Percentiles rank a stretch among this genome's conserved stretches.
phyloP scores from a whole-genome alignment of 352 stramenopile species.

The Globisporangium middletonii region DNA sequence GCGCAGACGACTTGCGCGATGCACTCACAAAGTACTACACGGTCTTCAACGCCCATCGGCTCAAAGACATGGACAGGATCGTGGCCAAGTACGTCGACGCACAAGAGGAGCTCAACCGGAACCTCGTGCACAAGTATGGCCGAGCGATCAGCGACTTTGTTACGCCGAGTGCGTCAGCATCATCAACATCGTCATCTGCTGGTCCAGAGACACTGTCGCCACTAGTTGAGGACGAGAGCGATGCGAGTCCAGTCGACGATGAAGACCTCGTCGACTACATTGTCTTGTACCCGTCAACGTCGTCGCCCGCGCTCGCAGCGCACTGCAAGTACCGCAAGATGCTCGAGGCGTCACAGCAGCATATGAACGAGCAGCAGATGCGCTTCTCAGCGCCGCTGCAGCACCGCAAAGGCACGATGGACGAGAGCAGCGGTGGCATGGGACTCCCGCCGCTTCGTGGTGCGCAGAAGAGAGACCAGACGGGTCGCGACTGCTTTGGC shows the following conservation, averaged over 20 bases:
- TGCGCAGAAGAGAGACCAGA: slow-evolving; percentile 36
- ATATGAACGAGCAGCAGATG: slow-evolving; percentile 80
- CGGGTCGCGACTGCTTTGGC: slow-evolving; percentile 68
- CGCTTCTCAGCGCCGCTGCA: slow-evolving; percentile 73
- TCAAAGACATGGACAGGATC: slow-evolving; percentile 70
- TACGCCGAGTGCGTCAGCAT: neutral
- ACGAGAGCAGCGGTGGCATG: slow-evolving; percentile 15
- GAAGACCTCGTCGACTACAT: slow-evolving; percentile 63
- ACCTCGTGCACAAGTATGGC: slow-evolving; percentile 63
- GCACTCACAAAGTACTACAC: slow-evolving; percentile 53
- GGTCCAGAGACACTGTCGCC: slow-evolving; percentile 1
- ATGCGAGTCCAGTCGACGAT: neutral
- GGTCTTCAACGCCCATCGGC: slow-evolving; percentile 44
- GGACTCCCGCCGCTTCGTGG: slow-evolving; percentile 50
- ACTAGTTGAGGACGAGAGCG: neutral
- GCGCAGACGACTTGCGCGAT: slow-evolving; percentile 24
- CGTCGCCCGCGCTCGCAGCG: slow-evolving; percentile 16
- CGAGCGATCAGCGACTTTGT: slow-evolving; percentile 46
- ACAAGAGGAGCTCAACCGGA: slow-evolving; percentile 60
- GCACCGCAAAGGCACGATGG: slow-evolving; percentile 34
- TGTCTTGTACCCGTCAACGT: slow-evolving; percentile 55
- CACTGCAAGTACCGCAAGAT: slow-evolving; percentile 70
- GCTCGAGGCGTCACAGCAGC: slow-evolving; percentile 69
- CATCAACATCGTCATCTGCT: neutral
- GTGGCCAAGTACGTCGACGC: slow-evolving; percentile 55